A percentile compares a stretch with the other conserved stretches of the same genome.
These are phyloP conservation scores for Gymnopilus dilepis DNA, from an alignment of 768 basidiomycete species.

Conservation along the genomic window DNA sequence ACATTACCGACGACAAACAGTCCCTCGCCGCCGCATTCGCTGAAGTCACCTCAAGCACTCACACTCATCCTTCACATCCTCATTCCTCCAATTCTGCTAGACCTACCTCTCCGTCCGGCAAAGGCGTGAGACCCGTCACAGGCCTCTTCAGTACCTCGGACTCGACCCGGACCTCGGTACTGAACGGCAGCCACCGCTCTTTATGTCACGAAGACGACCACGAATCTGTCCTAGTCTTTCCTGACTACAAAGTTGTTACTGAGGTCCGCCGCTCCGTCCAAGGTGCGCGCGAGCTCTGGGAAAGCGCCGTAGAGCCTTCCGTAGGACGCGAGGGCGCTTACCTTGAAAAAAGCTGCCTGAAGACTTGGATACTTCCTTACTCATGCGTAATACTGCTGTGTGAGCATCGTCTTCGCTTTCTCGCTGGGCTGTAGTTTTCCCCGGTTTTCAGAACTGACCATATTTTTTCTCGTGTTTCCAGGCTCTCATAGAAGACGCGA, in stretches of 20 bases:
- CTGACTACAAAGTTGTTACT: conserved; percentile 87
- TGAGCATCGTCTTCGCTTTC: conserved; percentile 43
- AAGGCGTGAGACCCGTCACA: conserved; percentile 39
- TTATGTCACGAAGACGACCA: conserved; percentile 65
- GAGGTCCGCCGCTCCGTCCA: conserved; percentile 66
- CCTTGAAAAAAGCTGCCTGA: conserved; percentile 51
- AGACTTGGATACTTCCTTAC: conserved; percentile 87
- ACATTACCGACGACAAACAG: conserved; percentile 73
- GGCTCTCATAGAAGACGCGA: conserved; percentile 95
- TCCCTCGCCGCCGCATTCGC: conserved; percentile 71
- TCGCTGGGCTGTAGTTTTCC: conserved; percentile 1
- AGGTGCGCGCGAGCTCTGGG: conserved; percentile 77
- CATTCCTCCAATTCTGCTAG: conserved; percentile 28
- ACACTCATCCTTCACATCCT: conserved; percentile 20
- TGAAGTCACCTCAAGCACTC: conserved; percentile 36
- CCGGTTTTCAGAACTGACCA: conserved; percentile 17
- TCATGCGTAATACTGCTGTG: conserved; percentile 89
- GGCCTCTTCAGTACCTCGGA: conserved; percentile 67
- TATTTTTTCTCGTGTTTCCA: conserved; percentile 36
- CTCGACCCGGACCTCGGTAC: conserved; percentile 64
- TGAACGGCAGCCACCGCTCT: conserved; percentile 84
- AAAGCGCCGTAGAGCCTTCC: conserved; percentile 62
- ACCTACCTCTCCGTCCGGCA: conserved; percentile 32
- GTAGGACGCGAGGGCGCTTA: conserved; percentile 52
- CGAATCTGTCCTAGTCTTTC: conserved; percentile 88